A percentile compares a stretch with the other conserved stretches of the same genome.
These are phyloP conservation scores for Phytophthora sp. DNA, from an alignment of 352 stramenopile genomes.

Conservation along the genomic window DNA sequence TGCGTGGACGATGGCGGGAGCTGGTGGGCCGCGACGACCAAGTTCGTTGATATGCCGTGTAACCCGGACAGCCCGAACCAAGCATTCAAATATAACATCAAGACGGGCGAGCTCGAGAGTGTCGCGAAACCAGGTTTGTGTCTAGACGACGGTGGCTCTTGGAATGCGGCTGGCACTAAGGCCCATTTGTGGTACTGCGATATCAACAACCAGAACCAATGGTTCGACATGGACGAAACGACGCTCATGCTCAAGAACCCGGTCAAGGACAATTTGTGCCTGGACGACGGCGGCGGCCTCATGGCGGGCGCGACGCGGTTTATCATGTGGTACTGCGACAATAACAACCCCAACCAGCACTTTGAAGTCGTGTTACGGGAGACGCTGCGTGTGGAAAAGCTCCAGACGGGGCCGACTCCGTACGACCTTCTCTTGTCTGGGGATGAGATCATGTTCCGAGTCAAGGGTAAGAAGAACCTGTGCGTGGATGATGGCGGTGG, in stretches of 20 bases:
- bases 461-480: slow-evolving; percentile 33
- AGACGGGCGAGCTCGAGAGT: slow-evolving; percentile 27
- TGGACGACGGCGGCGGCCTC: slow-evolving; percentile 35
- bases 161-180: slow-evolving; percentile 12
- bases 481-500: slow-evolving; percentile 47
- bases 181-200: slow-evolving; percentile 37
- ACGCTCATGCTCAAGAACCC: slow-evolving; percentile 40
- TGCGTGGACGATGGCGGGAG: slow-evolving; percentile 46
- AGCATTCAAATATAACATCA: slow-evolving; percentile 34
- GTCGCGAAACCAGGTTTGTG: slow-evolving; percentile 33
- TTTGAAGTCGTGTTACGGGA: slow-evolving; percentile 29
- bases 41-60: slow-evolving; percentile 33
- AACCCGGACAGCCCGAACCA: slow-evolving; percentile 41
- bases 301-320: slow-evolving; percentile 23
- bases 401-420: slow-evolving; percentile 20
- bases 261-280: slow-evolving; percentile 38
- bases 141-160: slow-evolving; percentile 35
- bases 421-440: slow-evolving; percentile 28
- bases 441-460: slow-evolving; percentile 32
- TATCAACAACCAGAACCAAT: slow-evolving; percentile 35
- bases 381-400: slow-evolving; percentile 16
- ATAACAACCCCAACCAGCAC: slow-evolving; percentile 35
- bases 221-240: slow-evolving; percentile 35
- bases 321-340: slow-evolving; percentile 33
- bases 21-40: slow-evolving; percentile 21